Conservation (phyloP, 306 rosid genomes). For the Casuarina glauca region DNA sequence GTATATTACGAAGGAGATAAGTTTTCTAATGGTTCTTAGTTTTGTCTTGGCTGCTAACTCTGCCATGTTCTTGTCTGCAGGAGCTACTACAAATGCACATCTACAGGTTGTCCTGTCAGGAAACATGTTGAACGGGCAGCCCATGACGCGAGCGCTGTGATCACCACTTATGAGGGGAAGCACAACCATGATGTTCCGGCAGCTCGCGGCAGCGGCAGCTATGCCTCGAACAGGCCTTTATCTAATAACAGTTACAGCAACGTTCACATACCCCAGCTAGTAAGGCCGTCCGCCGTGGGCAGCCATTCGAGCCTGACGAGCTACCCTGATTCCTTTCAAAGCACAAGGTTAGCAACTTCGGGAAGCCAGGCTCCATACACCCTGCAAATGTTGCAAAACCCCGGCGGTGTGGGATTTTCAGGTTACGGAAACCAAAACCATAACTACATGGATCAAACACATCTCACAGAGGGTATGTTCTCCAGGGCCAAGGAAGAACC, state of each 20-base stretch:
- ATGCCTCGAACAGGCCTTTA: slow-evolving; percentile 38
- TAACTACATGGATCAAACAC: slow-evolving; percentile 31
- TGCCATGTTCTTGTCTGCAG: slow-evolving; percentile 41
- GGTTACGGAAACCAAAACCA: slow-evolving; percentile 18
- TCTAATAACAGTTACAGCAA: slow-evolving; percentile 23
- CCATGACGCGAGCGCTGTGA: slow-evolving; percentile 73
- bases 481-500: slow-evolving; percentile 43
- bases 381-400: slow-evolving; percentile 35
- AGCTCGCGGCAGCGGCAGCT: slow-evolving; percentile 65
- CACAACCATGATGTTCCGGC: slow-evolving; percentile 95
- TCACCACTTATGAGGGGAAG: slow-evolving; percentile 95
- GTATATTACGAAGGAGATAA: too few relatives aligned
- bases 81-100: slow-evolving; percentile 97
- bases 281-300: slow-evolving; percentile 53
- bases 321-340: slow-evolving; percentile 39
- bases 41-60: slow-evolving; percentile 6
- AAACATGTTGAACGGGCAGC: slow-evolving; percentile 95
- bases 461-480: slow-evolving; percentile 28
- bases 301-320: slow-evolving; percentile 30
- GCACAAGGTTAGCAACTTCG: slow-evolving; percentile 23
- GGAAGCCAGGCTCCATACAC: slow-evolving; percentile 41
- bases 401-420: slow-evolving; percentile 30
- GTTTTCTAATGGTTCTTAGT: too few relatives aligned
- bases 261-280: slow-evolving; percentile 23
- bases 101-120: slow-evolving; percentile 75